Percentiles rank a stretch among this genome's conserved stretches.
Evolutionary conservation across 148 eudicot species (phyloP).

Genomic region (Silene latifolia): DNA sequence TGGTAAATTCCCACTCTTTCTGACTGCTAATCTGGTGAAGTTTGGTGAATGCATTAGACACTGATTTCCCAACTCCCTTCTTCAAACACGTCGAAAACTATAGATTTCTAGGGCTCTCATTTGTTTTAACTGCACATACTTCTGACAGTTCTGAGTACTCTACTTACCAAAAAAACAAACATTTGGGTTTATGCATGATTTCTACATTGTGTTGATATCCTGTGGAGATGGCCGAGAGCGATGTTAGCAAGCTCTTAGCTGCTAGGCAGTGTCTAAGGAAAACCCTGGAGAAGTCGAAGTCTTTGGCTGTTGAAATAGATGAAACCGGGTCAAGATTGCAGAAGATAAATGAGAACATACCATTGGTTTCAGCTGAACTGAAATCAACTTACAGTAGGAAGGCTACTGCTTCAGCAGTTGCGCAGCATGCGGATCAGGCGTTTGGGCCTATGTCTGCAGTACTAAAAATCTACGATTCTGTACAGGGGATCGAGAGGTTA

Average conservation of each 20-base stretch:
- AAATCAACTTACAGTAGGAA: slow-evolving; percentile 26
- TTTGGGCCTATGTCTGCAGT: slow-evolving; percentile 62
- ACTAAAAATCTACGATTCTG: slow-evolving; percentile 44
- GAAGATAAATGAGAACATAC: slow-evolving; percentile 27
- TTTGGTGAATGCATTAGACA: slow-evolving; percentile 28
- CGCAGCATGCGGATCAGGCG: slow-evolving; percentile 40
- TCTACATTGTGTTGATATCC: background rate
- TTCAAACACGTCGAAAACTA: background rate
- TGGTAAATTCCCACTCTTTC: slow-evolving; percentile 20
- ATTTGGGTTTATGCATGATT: slow-evolving; percentile 9
- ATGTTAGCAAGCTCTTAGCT: slow-evolving; percentile 38
- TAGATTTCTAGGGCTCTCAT: background rate
- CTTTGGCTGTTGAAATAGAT: slow-evolving; percentile 33
- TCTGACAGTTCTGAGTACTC: background rate
- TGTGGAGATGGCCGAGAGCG: slow-evolving; percentile 23
- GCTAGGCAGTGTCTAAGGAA: slow-evolving; percentile 45
- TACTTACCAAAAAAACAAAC: background rate
- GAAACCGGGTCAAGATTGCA: slow-evolving; percentile 32
- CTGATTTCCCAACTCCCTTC: slow-evolving; percentile 18
- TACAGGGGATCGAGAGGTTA: slow-evolving; percentile 40
- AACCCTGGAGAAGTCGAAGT: slow-evolving; percentile 49
- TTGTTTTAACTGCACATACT: background rate
- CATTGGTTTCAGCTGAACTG: slow-evolving; percentile 33
- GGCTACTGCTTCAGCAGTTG: slow-evolving; percentile 37
- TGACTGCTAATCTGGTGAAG: slow-evolving; percentile 45